phyloP scores from a whole-genome alignment of 139 green algal species.

The Nannochloris sp. region DNA sequence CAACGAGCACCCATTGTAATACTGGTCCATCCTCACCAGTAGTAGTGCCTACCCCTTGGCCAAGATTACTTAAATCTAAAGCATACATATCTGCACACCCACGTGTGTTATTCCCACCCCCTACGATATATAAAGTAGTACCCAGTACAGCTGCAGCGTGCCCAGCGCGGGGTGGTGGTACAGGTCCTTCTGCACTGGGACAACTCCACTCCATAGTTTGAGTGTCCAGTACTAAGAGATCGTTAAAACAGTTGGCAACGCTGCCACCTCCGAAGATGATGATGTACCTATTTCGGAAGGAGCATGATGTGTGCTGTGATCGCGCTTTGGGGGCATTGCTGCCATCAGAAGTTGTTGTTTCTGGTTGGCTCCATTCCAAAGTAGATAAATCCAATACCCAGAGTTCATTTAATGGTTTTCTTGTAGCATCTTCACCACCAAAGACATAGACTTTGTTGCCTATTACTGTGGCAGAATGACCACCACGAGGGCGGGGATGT shows the following conservation, averaged over 20 bases:
- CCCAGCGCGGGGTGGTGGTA: slow-evolving; percentile 62
- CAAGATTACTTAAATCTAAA: slow-evolving; percentile 57
- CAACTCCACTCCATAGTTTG: slow-evolving; percentile 53
- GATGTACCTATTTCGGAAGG: slow-evolving; percentile 46
- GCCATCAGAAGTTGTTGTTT: slow-evolving; percentile 16
- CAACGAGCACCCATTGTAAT: slow-evolving; percentile 26
- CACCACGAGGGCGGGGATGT: slow-evolving; percentile 50
- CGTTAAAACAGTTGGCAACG: slow-evolving; percentile 79
- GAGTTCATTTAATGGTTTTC: slow-evolving; percentile 58
- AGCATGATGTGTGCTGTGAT: slow-evolving; percentile 55
- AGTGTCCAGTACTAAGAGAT: slow-evolving; percentile 78
- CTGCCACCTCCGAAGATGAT: slow-evolving; percentile 74
- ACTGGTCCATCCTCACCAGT: background rate
- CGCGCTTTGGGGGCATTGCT: slow-evolving; percentile 47
- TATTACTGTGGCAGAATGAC: slow-evolving; percentile 60
- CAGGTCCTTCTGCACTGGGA: slow-evolving; percentile 25
- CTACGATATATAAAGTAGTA: slow-evolving; percentile 71
- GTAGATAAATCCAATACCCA: slow-evolving; percentile 58
- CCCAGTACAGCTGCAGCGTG: slow-evolving; percentile 67
- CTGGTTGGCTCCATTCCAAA: slow-evolving; percentile 36
- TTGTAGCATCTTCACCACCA: slow-evolving; percentile 69
- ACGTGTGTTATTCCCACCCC: slow-evolving; percentile 82
- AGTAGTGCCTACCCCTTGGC: background rate
- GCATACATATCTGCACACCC: slow-evolving; percentile 81
- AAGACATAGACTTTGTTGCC: slow-evolving; percentile 68